Evolutionary conservation across 2,329 filamentous ascomycete species (phyloP).

Genomic region (Cytospora schulzeri): DNA sequence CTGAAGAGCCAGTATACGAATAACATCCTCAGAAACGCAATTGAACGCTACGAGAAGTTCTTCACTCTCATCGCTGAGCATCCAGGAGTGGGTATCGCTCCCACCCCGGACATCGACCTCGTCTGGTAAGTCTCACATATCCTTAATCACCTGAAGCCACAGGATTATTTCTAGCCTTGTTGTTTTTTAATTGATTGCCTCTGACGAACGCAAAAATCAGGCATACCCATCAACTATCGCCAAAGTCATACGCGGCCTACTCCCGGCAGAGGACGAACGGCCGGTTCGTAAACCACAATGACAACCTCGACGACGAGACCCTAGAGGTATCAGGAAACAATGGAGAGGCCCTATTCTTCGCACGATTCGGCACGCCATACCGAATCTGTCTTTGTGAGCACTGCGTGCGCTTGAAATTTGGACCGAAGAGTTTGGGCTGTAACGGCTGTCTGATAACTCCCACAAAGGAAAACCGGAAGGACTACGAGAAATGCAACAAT

Average conservation of each 20-base stretch:
- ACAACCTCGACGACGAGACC: neutral
- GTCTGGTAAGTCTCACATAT: slow-evolving; percentile 2
- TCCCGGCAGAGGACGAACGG: slow-evolving; percentile 7
- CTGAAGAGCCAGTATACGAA: neutral
- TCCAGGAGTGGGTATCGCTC: neutral
- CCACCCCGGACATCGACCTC: slow-evolving; percentile 7
- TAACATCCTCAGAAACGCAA: neutral
- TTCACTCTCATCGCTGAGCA: slow-evolving; percentile 15
- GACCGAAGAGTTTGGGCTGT: neutral
- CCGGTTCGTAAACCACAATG: slow-evolving; percentile 9
- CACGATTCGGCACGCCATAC: slow-evolving; percentile 4
- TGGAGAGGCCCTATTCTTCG: neutral
- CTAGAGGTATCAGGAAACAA: neutral
- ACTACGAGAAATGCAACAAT: too few relatives aligned
- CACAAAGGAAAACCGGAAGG: too few relatives aligned
- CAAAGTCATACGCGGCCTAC: neutral
- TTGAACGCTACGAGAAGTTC: slow-evolving; percentile 1
- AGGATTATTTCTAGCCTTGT: too few relatives aligned
- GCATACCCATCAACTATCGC: slow-evolving; percentile 17
- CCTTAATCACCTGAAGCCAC: too few relatives aligned
- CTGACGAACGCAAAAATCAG: neutral
- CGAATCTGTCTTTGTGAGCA: neutral
- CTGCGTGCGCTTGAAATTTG: neutral
- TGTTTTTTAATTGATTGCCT: neutral
- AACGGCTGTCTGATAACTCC: too few relatives aligned